Conservation (phyloP, 306 rosid species). For the Dryas octopetala region DNA sequence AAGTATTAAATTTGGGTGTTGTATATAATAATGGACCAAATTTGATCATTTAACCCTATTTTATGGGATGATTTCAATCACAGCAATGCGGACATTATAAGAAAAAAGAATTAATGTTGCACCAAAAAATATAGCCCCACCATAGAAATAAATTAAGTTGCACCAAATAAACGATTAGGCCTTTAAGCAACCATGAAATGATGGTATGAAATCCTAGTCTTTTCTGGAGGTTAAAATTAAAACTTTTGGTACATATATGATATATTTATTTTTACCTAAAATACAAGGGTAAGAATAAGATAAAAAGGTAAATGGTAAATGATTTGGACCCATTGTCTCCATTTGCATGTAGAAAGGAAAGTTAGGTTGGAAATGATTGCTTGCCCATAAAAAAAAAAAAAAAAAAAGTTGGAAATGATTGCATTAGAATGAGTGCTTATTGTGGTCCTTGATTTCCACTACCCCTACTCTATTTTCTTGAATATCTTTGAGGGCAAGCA, state of each 20-base stretch:
- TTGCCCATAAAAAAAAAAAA: too few relatives aligned
- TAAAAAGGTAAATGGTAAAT: neutral
- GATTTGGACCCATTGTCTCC: neutral
- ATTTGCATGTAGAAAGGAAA: conserved; percentile 28
- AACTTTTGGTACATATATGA: neutral
- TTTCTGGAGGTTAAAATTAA: neutral
- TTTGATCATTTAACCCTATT: conserved; percentile 7
- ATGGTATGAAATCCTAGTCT: neutral
- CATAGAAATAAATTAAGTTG: neutral
- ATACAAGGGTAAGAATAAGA: neutral
- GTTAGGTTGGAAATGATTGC: conserved; percentile 33
- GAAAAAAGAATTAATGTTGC: neutral
- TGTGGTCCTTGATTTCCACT: conserved; percentile 25
- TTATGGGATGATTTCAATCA: neutral
- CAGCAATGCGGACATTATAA: conserved; percentile 3
- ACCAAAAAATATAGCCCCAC: neutral
- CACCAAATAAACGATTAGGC: conserved; percentile 3
- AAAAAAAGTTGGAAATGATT: conserved; percentile 38
- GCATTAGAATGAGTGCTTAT: conserved; percentile 22
- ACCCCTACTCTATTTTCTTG: neutral
- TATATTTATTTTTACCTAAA: neutral
- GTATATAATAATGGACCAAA: conserved; percentile 18
- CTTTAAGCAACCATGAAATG: conserved; percentile 12
- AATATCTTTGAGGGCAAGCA: conserved; percentile 28
- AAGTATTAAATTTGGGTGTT: neutral